These are phyloP conservation scores for Punica granatum DNA, from an alignment of 345 rosid genomes.

Conservation along the genomic window DNA sequence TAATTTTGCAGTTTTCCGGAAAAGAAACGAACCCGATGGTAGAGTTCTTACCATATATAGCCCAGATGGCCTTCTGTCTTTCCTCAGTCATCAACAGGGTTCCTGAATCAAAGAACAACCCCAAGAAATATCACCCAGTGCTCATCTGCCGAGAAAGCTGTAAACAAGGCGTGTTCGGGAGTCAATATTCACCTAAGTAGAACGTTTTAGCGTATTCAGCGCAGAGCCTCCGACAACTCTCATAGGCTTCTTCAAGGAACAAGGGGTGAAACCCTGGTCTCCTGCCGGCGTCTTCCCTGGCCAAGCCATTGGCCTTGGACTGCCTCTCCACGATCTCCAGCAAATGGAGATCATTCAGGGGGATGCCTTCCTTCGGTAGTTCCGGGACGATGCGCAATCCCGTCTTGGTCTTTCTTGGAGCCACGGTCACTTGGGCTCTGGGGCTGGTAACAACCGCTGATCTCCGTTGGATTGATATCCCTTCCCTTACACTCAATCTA, in stretches of 20 bases:
- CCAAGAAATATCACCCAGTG: neutral
- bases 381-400: slow-evolving; percentile 11
- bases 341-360: slow-evolving; percentile 26
- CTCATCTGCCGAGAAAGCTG: neutral
- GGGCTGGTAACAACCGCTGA: neutral
- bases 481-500: neutral
- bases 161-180: neutral
- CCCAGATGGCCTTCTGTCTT: slow-evolving; percentile 59
- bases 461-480: neutral
- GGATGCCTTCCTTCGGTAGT: slow-evolving; percentile 22
- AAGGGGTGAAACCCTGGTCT: slow-evolving; percentile 28
- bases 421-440: slow-evolving; percentile 21
- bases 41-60: slow-evolving; percentile 42
- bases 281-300: slow-evolving; percentile 7
- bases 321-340: slow-evolving; percentile 36
- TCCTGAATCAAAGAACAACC: slow-evolving; percentile 28
- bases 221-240: slow-evolving; percentile 37
- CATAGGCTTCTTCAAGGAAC: slow-evolving; percentile 47
- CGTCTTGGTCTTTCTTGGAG: slow-evolving; percentile 16
- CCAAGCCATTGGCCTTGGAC: slow-evolving; percentile 10
- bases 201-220: slow-evolving; percentile 61
- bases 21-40: neutral
- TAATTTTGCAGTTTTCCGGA: neutral
- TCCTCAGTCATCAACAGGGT: slow-evolving; percentile 54
- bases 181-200: slow-evolving; percentile 33